Conservation (phyloP, 2,329 filamentous ascomycete genomes). For the Ceratocystis papillata region DNA sequence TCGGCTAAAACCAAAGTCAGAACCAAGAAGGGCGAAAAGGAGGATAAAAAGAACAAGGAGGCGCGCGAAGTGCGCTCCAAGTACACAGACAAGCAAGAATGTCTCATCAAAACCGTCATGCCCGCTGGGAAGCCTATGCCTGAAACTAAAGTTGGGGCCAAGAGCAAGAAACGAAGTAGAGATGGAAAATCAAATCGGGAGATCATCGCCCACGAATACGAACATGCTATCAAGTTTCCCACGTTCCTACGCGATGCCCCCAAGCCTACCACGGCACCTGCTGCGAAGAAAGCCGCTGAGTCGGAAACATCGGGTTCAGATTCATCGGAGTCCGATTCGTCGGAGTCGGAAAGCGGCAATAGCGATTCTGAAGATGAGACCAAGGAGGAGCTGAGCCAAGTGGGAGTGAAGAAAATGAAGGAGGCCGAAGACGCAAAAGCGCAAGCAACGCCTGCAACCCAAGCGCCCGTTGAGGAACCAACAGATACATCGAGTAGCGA, state of each 20-base stretch:
- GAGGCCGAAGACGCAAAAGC: background rate
- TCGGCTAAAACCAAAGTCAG: conserved; percentile 37
- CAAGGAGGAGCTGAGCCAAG: conserved; percentile 13
- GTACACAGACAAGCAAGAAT: conserved; percentile 69
- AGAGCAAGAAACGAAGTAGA: conserved; percentile 50
- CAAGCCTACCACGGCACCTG: conserved; percentile 27
- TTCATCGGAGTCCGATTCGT: conserved; percentile 15
- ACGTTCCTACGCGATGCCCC: conserved; percentile 57
- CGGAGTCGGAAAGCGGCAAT: conserved; percentile 16
- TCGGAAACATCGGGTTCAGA: conserved; percentile 25
- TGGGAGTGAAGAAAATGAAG: conserved; percentile 24
- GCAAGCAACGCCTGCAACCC: conserved; percentile 13
- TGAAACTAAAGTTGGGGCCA: conserved; percentile 36
- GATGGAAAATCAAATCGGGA: conserved; percentile 43
- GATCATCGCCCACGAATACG: conserved; percentile 76
- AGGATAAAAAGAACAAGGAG: conserved; percentile 42
- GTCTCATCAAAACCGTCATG: conserved; percentile 72
- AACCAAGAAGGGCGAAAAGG: conserved; percentile 33
- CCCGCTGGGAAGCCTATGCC: conserved; percentile 38
- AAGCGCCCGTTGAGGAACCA: conserved; percentile 20
- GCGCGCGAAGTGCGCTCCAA: conserved; percentile 57
- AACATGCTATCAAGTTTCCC: conserved; percentile 70
- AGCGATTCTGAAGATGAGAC: conserved; percentile 16
- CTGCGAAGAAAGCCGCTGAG: conserved; percentile 25
- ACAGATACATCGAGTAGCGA: conserved; percentile 26